Evolutionary conservation across 371 early-diverging fungal species (phyloP), one percentile per base, ranked within the genome.

Genomic region (Blastocladiella emersonii): DNA sequence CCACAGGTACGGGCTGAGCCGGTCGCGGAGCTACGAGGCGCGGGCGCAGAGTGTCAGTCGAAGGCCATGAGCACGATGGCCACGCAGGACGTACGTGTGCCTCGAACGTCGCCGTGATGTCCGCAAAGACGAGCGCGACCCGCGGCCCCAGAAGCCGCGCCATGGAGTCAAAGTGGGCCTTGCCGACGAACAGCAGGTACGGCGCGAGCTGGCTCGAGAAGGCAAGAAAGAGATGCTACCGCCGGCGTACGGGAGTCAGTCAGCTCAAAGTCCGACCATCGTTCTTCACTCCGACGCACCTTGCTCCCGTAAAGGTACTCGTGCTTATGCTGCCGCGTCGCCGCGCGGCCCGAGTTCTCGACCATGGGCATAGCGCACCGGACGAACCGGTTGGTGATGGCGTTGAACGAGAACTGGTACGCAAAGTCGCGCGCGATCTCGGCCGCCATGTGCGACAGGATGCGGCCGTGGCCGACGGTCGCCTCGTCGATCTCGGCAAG

Each of bases 241-340:
- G n/a, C n/a, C n/a, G n/a, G n/a, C n/a, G n/a, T n/a, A n/a, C n/a
- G n/a, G n/a, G n/a, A n/a, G n/a, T n/a, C n/a, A n/a, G n/a, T n/a
- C n/a, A n/a, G n/a, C n/a, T n/a, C n/a, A n/a, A n/a, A n/a, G n/a
- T n/a, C n/a, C n/a, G n/a, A n/a, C n/a, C n/a, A n/a, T n/a, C n/a
- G n/a, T n/a, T n/a, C n/a, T n/a, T n/a, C n/a, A n/a, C n/a, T n/a
- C n/a, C n/a, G n/a, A n/a, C 1, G 53, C 5, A 32, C 53, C 66
- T 74, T 76, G 8, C 67, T 60, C 4, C 79, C 75, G 61, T 65
- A 77, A 36, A 75, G 53, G 56, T 77, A 73, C 70, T 73, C 67
- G 7, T 63, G 61, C 25, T 63, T 65, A 15, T 68, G 66, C 63
- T 77, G 76, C 0, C 67, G 7, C 17, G 34, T 19, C 30, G 39